Evolutionary conservation across 164 flowering plant genomes (phyloP), one percentile per base, ranked within the genome.

Genomic region (Warburgia ugandensis): DNA sequence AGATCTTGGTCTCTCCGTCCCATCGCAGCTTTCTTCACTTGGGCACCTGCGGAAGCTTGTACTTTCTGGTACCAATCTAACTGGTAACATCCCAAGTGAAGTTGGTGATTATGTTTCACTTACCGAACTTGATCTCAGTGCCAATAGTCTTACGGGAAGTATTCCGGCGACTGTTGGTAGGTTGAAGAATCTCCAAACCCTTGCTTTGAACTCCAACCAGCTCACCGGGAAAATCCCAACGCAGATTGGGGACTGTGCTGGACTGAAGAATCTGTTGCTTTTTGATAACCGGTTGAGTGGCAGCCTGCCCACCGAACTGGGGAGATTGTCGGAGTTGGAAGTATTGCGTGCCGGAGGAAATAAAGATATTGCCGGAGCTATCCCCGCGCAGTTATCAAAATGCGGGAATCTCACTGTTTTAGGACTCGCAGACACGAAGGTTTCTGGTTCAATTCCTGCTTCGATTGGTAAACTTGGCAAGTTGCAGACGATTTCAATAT

Each of bases 301-400:
- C 35, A 22, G 43, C 43, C 55, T 89, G 9, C 95, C 97, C 0
- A 16, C 45, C 3, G 78, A 75, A 55, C 40, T 89, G 0, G 95
- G 89, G 10, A 70, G 63, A 2, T 62, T 89, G 50, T 29, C 58
- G 0, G 48, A 38, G 2, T 57, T 88, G 41, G 79, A 81, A 61
- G 69, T 52, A 16, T 25, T 88, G 7, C 65, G 96, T 16, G 80
- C 78, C 0, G 96, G 96, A n/a, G 96, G 96, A 27, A 88, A 88
- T 63, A 74, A 68, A 29, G 91, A 76, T 36, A 75, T 85, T 16
- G 58, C 48, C 3, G 97, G 97, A 6, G 53, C 48, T 17, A 79
- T 89, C 36, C 97, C 97, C 1, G 64, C 57, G 4, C 77, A 76
- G 63, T 43, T 89, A 27, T 81, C 80, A 10, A 72, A 77, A 12